Evolutionary conservation across 2,329 filamentous ascomycete genomes (phyloP).

Genomic region (Xylariales sp.): DNA sequence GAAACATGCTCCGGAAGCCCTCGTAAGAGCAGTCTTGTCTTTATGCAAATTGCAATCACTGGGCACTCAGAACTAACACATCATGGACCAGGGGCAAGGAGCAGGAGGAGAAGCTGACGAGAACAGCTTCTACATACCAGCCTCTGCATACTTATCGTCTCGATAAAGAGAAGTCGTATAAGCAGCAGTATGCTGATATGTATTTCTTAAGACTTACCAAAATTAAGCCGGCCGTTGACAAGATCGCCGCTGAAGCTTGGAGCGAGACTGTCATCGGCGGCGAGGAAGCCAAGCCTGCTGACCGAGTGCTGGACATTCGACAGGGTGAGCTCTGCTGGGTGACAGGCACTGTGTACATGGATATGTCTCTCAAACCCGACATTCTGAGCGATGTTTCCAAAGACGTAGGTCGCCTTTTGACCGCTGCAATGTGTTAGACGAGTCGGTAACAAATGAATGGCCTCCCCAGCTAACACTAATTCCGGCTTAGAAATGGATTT

Average conservation of each 20-base stretch:
- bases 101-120: conserved; percentile 40
- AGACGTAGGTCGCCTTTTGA: conserved; percentile 56
- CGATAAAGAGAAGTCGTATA: conserved; percentile 68
- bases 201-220: conserved; percentile 89
- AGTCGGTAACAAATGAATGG: conserved; percentile 7
- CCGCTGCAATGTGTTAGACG: not conserved
- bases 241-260: conserved; percentile 72
- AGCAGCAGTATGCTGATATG: conserved; percentile 96
- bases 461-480: too few relatives aligned
- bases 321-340: conserved; percentile 97
- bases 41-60: not conserved
- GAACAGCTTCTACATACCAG: conserved; percentile 59
- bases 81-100: conserved; percentile 27
- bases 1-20: conserved; percentile 42
- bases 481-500: conserved; percentile 83
- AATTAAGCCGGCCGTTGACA: conserved; percentile 79
- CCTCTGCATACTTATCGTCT: conserved; percentile 73
- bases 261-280: conserved; percentile 71
- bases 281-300: conserved; percentile 70
- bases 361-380: conserved; percentile 93
- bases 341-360: conserved; percentile 91
- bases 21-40: conserved; percentile 34
- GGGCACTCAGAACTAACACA: not conserved
- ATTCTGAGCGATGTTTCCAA: conserved; percentile 93
- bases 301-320: conserved; percentile 89